phyloP scores from a whole-genome alignment of 495 filamentous ascomycete genomes.

The Xylaria curta region DNA sequence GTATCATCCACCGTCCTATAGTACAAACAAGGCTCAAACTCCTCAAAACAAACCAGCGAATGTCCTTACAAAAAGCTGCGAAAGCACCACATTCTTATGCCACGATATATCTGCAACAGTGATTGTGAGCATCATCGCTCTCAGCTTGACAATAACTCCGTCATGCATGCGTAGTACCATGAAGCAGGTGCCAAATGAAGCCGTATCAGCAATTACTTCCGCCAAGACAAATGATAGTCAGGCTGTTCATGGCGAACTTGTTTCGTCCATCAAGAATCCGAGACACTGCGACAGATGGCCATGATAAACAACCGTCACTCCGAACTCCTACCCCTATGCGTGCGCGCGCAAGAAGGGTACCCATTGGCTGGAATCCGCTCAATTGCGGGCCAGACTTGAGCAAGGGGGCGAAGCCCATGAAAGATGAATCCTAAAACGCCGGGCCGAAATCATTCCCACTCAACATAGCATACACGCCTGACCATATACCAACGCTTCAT shows the following conservation, averaged over 20 bases:
- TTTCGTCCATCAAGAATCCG: background rate
- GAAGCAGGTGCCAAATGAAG: slow-evolving; percentile 2
- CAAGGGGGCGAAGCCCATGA: background rate
- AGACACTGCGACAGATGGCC: background rate
- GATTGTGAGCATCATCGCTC: background rate
- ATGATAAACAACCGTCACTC: slow-evolving; percentile 6
- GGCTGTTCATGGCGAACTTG: background rate
- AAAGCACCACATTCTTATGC: background rate
- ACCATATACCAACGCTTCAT: background rate
- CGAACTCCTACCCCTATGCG: background rate
- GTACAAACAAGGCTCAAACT: slow-evolving; percentile 20
- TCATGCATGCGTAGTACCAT: background rate
- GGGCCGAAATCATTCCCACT: slow-evolving; percentile 10
- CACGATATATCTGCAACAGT: background rate
- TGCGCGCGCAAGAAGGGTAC: background rate
- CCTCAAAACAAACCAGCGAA: background rate
- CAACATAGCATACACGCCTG: slow-evolving; percentile 18
- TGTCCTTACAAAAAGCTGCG: background rate
- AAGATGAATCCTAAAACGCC: slow-evolving; percentile 16
- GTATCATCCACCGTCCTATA: slow-evolving; percentile 16
- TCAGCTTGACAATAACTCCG: slow-evolving; percentile 1
- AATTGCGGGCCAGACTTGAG: background rate
- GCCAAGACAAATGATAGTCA: background rate
- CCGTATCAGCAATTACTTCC: slow-evolving; percentile 15
- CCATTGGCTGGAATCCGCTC: background rate